Evolutionary conservation across 2,329 filamentous ascomycete genomes (phyloP), one percentile per base, ranked within the genome.

Genomic region (Colletotrichum neosansevieriae): DNA sequence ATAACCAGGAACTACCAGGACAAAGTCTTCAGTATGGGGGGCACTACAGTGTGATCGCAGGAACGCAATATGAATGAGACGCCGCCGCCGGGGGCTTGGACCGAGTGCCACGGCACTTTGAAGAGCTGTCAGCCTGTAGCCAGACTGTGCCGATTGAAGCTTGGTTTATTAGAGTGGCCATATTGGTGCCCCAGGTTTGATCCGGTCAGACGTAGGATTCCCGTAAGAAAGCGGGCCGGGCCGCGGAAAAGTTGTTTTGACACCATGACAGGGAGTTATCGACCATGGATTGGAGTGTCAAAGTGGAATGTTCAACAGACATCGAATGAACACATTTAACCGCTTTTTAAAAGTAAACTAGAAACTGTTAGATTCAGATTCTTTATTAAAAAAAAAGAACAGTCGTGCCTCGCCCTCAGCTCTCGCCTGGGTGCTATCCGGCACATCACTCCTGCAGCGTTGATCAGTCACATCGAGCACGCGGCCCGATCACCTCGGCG

Each of bases 61-160:
- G 17, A 58, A 54, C 12, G 44, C 24, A 63, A 62, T 63, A 44
- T 63, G 40, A 6, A 11, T 51, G 58, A 63, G 34, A 51, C 58
- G 34, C 9, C 40, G 32, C n/a, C 9, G 9, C 6, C 7, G 11
- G 36, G 32, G 44, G 15, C 17, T 38, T 58, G 54, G 54, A 7
- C 54, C 53, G 44, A 44, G 54, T 34, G 34, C 29, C 42, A n/a
- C 9, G 19, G 6, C n/a, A 15, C 21, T 12, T 13, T 42, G 1
- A n/a, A 11, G 36, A 17, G n/a, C 32, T 58, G 42, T 17, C 32
- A 36, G 13, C 40, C 58, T 34, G 45, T 47, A 51, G 44, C 36
- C 13, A n/a, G 17, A 38, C 29, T 9, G 2, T 19, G 40, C 53
- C 38, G 9, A 13, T 29, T 15, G 40, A 66, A 56, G 49, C 58